Base-by-base conservation (phyloP, 2,329 filamentous ascomycete species). In the Phialocephala sp. region DNA sequence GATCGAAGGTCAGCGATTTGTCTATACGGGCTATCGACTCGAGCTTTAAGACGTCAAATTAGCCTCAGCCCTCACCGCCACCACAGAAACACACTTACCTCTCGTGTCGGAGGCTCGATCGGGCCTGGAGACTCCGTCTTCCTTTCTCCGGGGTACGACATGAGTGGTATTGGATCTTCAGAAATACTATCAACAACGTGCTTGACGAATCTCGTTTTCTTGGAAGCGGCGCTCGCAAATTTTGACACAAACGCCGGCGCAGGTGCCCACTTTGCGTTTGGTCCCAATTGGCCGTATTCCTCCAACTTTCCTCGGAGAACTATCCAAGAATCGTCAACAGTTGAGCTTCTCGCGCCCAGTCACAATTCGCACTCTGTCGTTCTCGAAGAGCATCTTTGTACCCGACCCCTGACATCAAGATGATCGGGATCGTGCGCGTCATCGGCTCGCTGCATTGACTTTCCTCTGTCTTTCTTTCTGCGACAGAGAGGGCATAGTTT, bases 1-100 rank as follows among this genome's bases (percentile, higher is more conserved):
- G 73, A 39, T 73, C 68, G 62, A 76, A 72, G 27, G 73, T 64
- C 20, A 76, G 68, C 15, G 74, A 74, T 52, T 69, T 68, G 27
- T 77, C 75, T 27, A 74, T 73, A 35, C 66, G 67, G 11, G 72
- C 64, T 50, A 77, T 75, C 15, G 72, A 67, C 65, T 73, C 74
- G 60, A 76, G 74, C 75, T 77, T 32, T 37, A 52, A 57, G 47
- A 56, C 39, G 35, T 14, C 27, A 52, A 39, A 54, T 64, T 61
- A 65, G 65, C 58, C 52, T 63, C 35, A 52, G 43, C 47, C 22
- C 35, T 52, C 56, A 54, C 18, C 20, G 45, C 54, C 36, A 18
- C 37, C 20, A 24, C 39, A 36, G 24, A 58, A 32, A 54, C 15
- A 41, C 20, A 65, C 68, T 66, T 47, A 72, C 70, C 63, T 72